Evolutionary conservation across 176 grass and related monocot genomes (phyloP).

Genomic region (Tillandsia fasciculata): DNA sequence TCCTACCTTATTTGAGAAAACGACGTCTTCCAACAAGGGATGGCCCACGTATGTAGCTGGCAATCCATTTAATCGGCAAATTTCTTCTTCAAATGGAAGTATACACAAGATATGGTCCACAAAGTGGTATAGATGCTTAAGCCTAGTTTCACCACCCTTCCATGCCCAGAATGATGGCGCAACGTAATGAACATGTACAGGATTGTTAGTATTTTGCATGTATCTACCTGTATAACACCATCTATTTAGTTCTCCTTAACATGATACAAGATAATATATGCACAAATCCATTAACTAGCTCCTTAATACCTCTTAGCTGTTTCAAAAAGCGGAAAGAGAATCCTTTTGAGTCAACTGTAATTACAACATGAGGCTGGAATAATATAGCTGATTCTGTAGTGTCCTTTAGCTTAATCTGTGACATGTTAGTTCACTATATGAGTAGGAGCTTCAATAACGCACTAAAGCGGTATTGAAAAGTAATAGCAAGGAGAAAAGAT

Average conservation of each 20-base stretch:
- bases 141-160: conserved; percentile 88
- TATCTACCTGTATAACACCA: conserved; percentile 45
- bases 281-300: not conserved
- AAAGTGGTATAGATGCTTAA: conserved; percentile 38
- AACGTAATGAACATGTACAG: conserved; percentile 87
- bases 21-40: conserved; percentile 66
- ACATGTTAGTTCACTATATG: conserved; percentile 17
- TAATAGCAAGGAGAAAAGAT: conserved; percentile 25
- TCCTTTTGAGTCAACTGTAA: conserved; percentile 90
- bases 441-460: not conserved
- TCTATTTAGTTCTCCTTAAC: conserved; percentile 5
- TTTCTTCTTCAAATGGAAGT: conserved; percentile 91
- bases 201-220: conserved; percentile 13
- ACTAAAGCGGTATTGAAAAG: not conserved
- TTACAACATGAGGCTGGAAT: conserved; percentile 76
- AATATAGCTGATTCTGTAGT: conserved; percentile 44
- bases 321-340: conserved; percentile 82
- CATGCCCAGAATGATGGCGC: conserved; percentile 97
- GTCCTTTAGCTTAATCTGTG: conserved; percentile 55
- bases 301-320: conserved; percentile 53
- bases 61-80: conserved; percentile 67
- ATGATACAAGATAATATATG: not conserved
- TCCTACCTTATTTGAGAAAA: conserved; percentile 51
- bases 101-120: conserved; percentile 91
- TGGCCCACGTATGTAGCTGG: conserved; percentile 91